Conservation (phyloP, 164 flowering plant genomes). For the Stephania yunnanensis region DNA sequence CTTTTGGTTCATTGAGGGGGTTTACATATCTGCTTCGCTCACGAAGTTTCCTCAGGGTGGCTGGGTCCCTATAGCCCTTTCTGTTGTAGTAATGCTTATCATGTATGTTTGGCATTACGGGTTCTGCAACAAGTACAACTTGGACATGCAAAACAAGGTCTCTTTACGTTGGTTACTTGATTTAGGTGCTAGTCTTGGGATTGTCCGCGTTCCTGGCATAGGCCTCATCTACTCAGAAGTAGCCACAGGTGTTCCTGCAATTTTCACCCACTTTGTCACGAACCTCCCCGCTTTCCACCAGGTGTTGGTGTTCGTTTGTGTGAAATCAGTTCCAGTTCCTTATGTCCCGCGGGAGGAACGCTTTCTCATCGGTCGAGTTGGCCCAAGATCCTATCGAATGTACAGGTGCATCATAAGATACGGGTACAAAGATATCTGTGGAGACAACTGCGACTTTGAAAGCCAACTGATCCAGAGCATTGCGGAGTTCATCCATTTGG, state of each 20-base stretch:
- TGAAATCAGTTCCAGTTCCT: constrained; percentile 75
- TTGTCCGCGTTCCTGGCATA: constrained; percentile 61
- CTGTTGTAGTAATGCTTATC: constrained; percentile 40
- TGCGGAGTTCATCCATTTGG: constrained; percentile 60
- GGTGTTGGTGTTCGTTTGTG: constrained; percentile 63
- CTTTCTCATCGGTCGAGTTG: constrained; percentile 68
- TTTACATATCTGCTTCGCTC: constrained; percentile 74
- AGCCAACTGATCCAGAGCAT: constrained; percentile 65
- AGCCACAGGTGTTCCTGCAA: constrained; percentile 72
- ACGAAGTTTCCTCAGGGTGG: constrained; percentile 74
- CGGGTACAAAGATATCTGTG: constrained; percentile 57
- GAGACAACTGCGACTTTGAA: constrained; percentile 62
- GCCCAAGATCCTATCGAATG: constrained; percentile 58
- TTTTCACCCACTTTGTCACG: constrained; percentile 74
- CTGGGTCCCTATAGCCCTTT: constrained; percentile 69
- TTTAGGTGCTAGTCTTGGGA: constrained; percentile 51
- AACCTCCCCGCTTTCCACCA: constrained; percentile 85
- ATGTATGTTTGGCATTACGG: constrained; percentile 75
- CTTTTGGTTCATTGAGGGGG: constrained; percentile 69
- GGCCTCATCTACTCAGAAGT: constrained; percentile 71
- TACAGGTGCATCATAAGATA: constrained; percentile 72
- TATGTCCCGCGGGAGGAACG: constrained; percentile 62
- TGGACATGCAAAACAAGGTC: constrained; percentile 67
- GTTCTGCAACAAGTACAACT: constrained; percentile 57
- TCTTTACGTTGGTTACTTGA: constrained; percentile 59